Evolutionary conservation across 2,329 filamentous ascomycete genomes (phyloP).

Genomic region (Colletotrichum scovillei): DNA sequence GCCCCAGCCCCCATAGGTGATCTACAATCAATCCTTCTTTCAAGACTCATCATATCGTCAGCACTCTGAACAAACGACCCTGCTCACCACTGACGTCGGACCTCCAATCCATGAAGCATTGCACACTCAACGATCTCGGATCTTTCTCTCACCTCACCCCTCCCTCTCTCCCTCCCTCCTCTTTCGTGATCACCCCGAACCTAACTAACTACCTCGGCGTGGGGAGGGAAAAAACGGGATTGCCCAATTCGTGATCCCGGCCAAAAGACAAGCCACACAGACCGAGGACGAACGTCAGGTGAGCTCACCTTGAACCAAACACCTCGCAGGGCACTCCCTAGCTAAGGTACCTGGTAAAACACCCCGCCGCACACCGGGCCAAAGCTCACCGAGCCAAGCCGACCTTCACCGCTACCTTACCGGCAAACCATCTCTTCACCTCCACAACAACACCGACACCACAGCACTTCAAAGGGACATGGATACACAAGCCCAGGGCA

Average conservation of each 20-base stretch:
- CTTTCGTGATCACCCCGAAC: background rate
- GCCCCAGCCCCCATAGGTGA: too few species aligned
- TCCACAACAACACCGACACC: too few species aligned
- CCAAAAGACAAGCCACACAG: background rate
- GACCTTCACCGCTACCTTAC: background rate
- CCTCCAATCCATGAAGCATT: background rate
- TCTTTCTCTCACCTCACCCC: background rate
- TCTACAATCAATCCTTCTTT: background rate
- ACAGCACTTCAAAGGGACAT: too few species aligned
- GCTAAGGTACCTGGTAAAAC: too few species aligned
- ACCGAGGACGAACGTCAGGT: slow-evolving; percentile 7
- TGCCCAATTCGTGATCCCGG: slow-evolving; percentile 25
- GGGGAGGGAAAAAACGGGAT: background rate
- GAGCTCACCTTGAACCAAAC: background rate
- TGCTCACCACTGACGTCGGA: background rate
- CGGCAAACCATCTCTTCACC: background rate
- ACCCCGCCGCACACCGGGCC: background rate
- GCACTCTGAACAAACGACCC: background rate
- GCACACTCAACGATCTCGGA: background rate
- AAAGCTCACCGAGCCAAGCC: slow-evolving; percentile 18
- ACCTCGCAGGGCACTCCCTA: background rate
- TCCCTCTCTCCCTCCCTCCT: too few species aligned
- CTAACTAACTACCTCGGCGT: too few species aligned
- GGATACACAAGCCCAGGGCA: too few species aligned
- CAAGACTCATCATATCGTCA: background rate